Base-by-base conservation (phyloP, 768 basidiomycete species). In the Nevesoporus exiguus region DNA sequence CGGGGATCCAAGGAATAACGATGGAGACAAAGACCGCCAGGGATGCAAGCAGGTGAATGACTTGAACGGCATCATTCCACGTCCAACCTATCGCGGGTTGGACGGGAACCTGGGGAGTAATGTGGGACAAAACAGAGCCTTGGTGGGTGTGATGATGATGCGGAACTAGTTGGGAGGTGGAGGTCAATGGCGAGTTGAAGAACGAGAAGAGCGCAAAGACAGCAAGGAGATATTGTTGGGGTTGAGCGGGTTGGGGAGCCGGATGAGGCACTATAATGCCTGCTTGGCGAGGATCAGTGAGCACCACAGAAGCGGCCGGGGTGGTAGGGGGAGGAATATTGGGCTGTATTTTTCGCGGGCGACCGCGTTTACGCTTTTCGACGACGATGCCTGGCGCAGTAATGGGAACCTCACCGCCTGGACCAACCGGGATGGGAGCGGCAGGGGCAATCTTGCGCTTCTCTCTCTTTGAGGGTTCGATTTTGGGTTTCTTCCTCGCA, bases 201-300 rank as follows among this genome's bases (percentile, higher is more conserved):
- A 93, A 88, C 0, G 88, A 91, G 73, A 93, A 90, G 50, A 93
- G 76, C 0, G 88, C 88, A 62, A 93, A 93, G 25, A 83, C 83
- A 25, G 88, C 90, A 44, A 93, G 81, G 48, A 93, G 83, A 67
- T 88, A 91, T 57, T 90, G 89, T 40, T 69, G 76, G 3, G 73
- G 67, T 17, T 65, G 66, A 19, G 29, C 8, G 5, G 45, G 39
- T 33, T 61, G 68, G 33, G 64, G 43, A 17, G 39, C 34, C 5
- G 45, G 19, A 9, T 59, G 55, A 10, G 61, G 57, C 1, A 60
- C 54, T 4, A 47, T 52, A 24, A 64, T 56, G 43, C 46, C 41
- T 31, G 63, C 47, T 14, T 62, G 59, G 29, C 56, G 55, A 3
- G 64, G 56, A 29, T 58, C 52, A 13, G 61, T 24, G 22, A 61